phyloP scores from a whole-genome alignment of 371 early-diverging fungal species.

The Syncephalastrum racemosum region DNA sequence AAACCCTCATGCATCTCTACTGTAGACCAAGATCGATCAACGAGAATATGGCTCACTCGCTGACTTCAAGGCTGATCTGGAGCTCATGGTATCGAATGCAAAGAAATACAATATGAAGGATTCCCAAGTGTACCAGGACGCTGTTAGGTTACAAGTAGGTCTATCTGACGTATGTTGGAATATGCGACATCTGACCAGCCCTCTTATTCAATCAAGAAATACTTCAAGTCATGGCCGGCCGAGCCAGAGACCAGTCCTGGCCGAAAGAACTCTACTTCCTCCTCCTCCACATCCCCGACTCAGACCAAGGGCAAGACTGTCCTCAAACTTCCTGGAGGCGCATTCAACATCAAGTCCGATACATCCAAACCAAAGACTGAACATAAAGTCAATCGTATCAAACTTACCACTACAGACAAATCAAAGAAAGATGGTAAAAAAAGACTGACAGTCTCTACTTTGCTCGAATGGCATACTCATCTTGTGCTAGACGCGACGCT shows the following conservation, averaged over 20 bases:
- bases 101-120: constrained; percentile 77
- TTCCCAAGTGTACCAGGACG: constrained; percentile 77
- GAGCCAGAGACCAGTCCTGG: constrained; percentile 1
- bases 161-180: background rate
- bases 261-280: background rate
- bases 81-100: constrained; percentile 78
- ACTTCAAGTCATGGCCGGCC: constrained; percentile 32
- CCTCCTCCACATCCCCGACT: background rate
- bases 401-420: constrained; percentile 39
- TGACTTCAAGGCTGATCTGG: constrained; percentile 65
- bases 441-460: background rate
- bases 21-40: constrained; percentile 43
- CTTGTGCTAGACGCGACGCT: background rate
- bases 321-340: constrained; percentile 36
- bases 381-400: constrained; percentile 38
- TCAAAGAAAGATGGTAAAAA: constrained; percentile 11
- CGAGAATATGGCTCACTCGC: constrained; percentile 55
- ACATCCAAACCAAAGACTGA: constrained; percentile 7
- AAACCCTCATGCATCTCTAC: background rate
- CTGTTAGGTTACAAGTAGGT: constrained; percentile 58
- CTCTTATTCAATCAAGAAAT: constrained; percentile 31
- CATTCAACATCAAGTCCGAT: constrained; percentile 18
- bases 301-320: constrained; percentile 23
- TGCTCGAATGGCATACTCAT: no score
- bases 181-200: background rate